Conservation (phyloP, 768 basidiomycete genomes). For the Amanita pallidorosea region DNA sequence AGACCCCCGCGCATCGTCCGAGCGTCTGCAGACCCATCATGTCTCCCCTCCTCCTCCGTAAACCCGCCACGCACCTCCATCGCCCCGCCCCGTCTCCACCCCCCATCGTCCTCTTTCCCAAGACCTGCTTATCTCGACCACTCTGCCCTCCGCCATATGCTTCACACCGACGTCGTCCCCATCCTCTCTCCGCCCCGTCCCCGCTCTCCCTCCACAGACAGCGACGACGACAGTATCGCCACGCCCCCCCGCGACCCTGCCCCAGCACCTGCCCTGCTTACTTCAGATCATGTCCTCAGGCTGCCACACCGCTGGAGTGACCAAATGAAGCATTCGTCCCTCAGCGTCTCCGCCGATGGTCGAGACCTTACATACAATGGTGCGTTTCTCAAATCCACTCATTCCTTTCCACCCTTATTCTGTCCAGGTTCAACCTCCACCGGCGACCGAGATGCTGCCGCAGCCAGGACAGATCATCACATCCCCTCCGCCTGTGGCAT, state of each 20-base stretch:
- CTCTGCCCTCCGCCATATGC: slow-evolving; percentile 59
- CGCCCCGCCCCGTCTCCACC: slow-evolving; percentile 17
- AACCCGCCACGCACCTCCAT: slow-evolving; percentile 13
- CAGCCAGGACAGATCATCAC: slow-evolving; percentile 65
- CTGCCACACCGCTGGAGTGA: slow-evolving; percentile 78
- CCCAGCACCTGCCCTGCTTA: slow-evolving; percentile 16
- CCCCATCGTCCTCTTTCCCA: slow-evolving; percentile 33
- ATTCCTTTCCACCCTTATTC: background rate
- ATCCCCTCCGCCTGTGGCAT: slow-evolving; percentile 85
- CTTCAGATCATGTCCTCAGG: slow-evolving; percentile 33
- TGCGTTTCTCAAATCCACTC: slow-evolving; percentile 15
- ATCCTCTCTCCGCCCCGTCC: slow-evolving; percentile 27
- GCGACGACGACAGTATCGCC: slow-evolving; percentile 55
- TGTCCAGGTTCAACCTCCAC: slow-evolving; percentile 8
- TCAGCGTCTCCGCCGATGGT: slow-evolving; percentile 61
- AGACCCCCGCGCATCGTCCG: slow-evolving; percentile 49
- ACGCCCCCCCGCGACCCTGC: slow-evolving; percentile 36
- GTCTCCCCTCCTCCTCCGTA: slow-evolving; percentile 27
- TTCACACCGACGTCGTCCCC: slow-evolving; percentile 44
- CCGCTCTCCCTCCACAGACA: slow-evolving; percentile 37
- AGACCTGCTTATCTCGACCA: slow-evolving; percentile 70
- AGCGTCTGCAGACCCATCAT: slow-evolving; percentile 27
- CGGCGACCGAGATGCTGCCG: slow-evolving; percentile 75
- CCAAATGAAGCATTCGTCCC: slow-evolving; percentile 42
- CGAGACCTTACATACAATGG: slow-evolving; percentile 67